Evolutionary conservation across 2,329 filamentous ascomycete species (phyloP).

Genomic region (Ophidiomyces ophidiicola): DNA sequence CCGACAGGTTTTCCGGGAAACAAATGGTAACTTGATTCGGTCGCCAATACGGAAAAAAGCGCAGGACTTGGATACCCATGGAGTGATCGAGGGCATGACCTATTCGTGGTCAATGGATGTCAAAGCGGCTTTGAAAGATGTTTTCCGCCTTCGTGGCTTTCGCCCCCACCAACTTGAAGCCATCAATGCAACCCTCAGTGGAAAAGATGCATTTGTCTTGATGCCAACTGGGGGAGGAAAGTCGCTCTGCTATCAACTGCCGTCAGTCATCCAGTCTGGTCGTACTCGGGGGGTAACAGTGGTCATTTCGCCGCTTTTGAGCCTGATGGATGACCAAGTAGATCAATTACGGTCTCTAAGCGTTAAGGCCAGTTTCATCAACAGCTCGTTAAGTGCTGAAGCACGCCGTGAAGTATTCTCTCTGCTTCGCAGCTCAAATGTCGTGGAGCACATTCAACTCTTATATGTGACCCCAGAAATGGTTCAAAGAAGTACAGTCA

Average conservation of each 20-base stretch:
- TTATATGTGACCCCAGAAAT: constrained; percentile 96
- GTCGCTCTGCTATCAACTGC: constrained; percentile 90
- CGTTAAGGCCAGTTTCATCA: constrained; percentile 71
- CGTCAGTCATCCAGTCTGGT: constrained; percentile 69
- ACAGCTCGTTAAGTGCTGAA: constrained; percentile 55
- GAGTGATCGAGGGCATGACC: constrained; percentile 5
- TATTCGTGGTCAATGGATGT: constrained; percentile 80
- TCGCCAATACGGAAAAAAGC: constrained; percentile 23
- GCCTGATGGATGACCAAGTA: constrained; percentile 95
- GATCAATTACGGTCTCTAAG: constrained; percentile 61
- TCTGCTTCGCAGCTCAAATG: constrained; percentile 48
- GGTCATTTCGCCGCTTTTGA: constrained; percentile 87
- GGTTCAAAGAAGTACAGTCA: constrained; percentile 66
- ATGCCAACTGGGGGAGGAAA: constrained; percentile 98
- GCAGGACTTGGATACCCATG: background rate
- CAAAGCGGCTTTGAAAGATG: constrained; percentile 62
- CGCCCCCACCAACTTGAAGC: constrained; percentile 85
- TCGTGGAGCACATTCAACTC: constrained; percentile 68
- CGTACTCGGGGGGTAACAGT: constrained; percentile 77
- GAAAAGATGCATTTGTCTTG: constrained; percentile 83
- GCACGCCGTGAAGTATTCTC: constrained; percentile 56
- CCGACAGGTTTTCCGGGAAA: constrained; percentile 32
- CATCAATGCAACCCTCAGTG: constrained; percentile 80
- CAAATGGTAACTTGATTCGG: constrained; percentile 28
- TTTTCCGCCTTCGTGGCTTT: constrained; percentile 76